phyloP scores from a whole-genome alignment of 352 stramenopile genomes.

The Pythium monospermum region DNA sequence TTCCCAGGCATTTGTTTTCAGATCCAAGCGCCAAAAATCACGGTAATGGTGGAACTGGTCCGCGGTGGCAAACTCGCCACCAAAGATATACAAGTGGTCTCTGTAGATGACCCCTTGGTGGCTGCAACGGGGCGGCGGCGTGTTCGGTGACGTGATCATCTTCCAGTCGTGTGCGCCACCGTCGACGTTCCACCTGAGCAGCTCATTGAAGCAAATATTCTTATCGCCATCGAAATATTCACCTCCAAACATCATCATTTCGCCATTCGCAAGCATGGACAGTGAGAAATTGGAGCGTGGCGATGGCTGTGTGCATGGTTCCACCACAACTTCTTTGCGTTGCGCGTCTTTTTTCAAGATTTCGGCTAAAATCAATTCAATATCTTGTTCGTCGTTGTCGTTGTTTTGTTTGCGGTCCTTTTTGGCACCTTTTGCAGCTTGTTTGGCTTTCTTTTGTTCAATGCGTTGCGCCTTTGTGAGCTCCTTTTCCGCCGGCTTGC shows the following conservation, averaged over 20 bases:
- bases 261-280: constrained; percentile 58
- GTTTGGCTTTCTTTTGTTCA: constrained; percentile 82
- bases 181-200: constrained; percentile 93
- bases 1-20: constrained; percentile 94
- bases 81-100: constrained; percentile 96
- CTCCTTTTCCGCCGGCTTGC: constrained; percentile 55
- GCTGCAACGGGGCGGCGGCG: constrained; percentile 90
- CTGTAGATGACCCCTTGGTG: constrained; percentile 94
- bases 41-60: constrained; percentile 98
- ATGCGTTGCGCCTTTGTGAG: constrained; percentile 66
- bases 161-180: constrained; percentile 68
- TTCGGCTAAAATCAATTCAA: constrained; percentile 74
- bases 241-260: constrained; percentile 94
- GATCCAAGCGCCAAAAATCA: constrained; percentile 88
- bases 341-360: constrained; percentile 76
- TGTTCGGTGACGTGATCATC: constrained; percentile 84
- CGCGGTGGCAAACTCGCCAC: constrained; percentile 94
- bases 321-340: constrained; percentile 58
- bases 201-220: constrained; percentile 95
- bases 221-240: constrained; percentile 97
- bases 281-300: constrained; percentile 80
- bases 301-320: constrained; percentile 44
- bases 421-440: constrained; percentile 64
- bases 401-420: constrained; percentile 83
- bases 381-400: constrained; percentile 73